Percentiles rank a stretch among this genome's conserved stretches.
Evolutionary conservation across 179 eudicot species (phyloP).

Genomic region (Pouteria campechiana): DNA sequence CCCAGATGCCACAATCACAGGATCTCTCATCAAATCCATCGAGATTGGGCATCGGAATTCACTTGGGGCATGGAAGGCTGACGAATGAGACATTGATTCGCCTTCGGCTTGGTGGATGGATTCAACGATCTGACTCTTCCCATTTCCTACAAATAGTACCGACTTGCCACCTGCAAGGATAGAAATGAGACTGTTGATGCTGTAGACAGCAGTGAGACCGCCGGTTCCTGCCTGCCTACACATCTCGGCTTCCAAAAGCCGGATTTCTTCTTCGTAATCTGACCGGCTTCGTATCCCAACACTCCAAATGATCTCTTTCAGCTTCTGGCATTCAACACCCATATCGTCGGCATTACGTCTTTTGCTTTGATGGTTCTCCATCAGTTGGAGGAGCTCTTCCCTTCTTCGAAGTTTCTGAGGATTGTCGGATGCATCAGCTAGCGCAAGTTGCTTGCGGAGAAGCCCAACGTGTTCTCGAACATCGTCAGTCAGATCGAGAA

Average conservation of each 20-base stretch:
- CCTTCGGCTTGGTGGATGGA: slow-evolving; percentile 9
- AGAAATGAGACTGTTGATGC: slow-evolving; percentile 35
- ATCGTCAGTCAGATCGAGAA: slow-evolving; percentile 31
- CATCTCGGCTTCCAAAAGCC: slow-evolving; percentile 39
- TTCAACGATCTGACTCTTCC: slow-evolving; percentile 3
- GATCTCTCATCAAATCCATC: slow-evolving; percentile 47
- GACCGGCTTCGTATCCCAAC: slow-evolving; percentile 31
- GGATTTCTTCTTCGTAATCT: slow-evolving; percentile 38
- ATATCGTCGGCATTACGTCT: slow-evolving; percentile 16
- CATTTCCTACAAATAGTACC: slow-evolving; percentile 18
- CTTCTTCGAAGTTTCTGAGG: slow-evolving; percentile 22
- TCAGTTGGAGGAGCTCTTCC: slow-evolving; percentile 23
- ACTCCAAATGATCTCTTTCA: slow-evolving; percentile 21
- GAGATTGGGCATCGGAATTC: slow-evolving; percentile 60
- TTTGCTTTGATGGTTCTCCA: slow-evolving; percentile 16
- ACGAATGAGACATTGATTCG: slow-evolving; percentile 16
- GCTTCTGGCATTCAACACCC: too few relatives aligned
- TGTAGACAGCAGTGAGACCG: slow-evolving; percentile 44
- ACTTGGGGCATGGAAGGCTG: slow-evolving; percentile 25
- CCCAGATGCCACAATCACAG: slow-evolving; percentile 55
- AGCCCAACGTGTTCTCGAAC: slow-evolving; percentile 56
- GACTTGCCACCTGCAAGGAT: slow-evolving; percentile 30
- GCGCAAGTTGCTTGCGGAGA: slow-evolving; percentile 45
- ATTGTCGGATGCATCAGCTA: slow-evolving; percentile 27
- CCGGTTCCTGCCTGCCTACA: slow-evolving; percentile 56